Conservation (phyloP, 768 basidiomycete genomes). For the Chiua virens region DNA sequence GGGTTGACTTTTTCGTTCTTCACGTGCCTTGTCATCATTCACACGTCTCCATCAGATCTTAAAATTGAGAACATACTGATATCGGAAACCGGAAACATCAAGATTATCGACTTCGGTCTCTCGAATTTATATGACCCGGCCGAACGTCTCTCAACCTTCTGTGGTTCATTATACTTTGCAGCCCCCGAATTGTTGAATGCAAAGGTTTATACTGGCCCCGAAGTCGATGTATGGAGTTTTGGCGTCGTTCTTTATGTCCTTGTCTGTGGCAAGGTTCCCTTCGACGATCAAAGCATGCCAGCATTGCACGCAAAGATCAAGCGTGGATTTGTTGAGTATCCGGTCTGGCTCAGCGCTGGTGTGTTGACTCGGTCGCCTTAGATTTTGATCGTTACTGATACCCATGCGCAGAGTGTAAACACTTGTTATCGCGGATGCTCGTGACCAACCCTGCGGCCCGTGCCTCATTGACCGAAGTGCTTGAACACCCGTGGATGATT, state of each 20-base stretch:
- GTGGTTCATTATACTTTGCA: conserved; percentile 97
- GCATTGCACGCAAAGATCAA: conserved; percentile 99
- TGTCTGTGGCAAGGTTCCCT: conserved; percentile 98
- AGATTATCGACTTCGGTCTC: conserved; percentile 98
- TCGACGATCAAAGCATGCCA: conserved; percentile 99
- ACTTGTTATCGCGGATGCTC: conserved; percentile 90
- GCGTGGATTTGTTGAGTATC: conserved; percentile 94
- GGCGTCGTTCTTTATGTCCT: conserved; percentile 97
- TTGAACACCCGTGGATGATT: conserved; percentile 89
- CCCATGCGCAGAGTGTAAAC: conserved; percentile 80
- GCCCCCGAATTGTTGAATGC: conserved; percentile 97
- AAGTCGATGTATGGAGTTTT: conserved; percentile 99
- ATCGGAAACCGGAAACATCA: conserved; percentile 97
- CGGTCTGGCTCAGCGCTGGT: conserved; percentile 95
- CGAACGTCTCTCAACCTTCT: conserved; percentile 87
- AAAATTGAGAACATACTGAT: conserved; percentile 99
- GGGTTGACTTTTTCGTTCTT: conserved; percentile 12
- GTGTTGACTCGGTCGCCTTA: conserved; percentile 28
- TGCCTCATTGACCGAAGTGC: conserved; percentile 81
- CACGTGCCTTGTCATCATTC: conserved; percentile 7
- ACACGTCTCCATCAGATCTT: conserved; percentile 55
- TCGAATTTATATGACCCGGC: conserved; percentile 92
- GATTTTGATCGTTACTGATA: conserved; percentile 9
- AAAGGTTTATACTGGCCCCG: conserved; percentile 94
- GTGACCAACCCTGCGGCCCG: conserved; percentile 89